Evolutionary conservation across 2,329 filamentous ascomycete species (phyloP).

Genomic region (Sporothrix globosa): DNA sequence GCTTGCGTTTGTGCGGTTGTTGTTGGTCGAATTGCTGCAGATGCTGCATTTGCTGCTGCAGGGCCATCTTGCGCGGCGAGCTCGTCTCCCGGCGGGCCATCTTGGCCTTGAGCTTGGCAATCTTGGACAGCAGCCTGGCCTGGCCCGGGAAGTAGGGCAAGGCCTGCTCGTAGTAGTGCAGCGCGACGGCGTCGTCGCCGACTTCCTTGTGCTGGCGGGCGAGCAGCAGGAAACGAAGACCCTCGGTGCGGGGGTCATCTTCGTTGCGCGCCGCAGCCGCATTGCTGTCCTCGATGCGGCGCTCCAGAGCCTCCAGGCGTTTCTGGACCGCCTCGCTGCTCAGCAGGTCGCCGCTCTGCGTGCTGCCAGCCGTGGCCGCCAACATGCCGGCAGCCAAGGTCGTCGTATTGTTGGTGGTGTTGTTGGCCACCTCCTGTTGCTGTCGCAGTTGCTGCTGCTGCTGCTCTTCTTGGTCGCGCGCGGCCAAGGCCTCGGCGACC

Average conservation of each 20-base stretch:
- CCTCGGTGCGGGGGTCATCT: slow-evolving; percentile 78
- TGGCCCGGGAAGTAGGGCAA: slow-evolving; percentile 85
- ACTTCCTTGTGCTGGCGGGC: slow-evolving; percentile 86
- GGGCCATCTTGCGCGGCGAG: not conserved
- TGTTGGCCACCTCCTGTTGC: slow-evolving; percentile 35
- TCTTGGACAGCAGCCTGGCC: slow-evolving; percentile 73
- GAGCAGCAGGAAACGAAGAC: slow-evolving; percentile 83
- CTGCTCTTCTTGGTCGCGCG: slow-evolving; percentile 59
- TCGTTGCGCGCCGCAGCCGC: slow-evolving; percentile 5
- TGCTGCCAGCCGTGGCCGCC: not conserved
- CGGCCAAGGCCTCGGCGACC: slow-evolving; percentile 83
- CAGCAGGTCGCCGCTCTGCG: slow-evolving; percentile 47
- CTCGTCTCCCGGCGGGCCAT: slow-evolving; percentile 43
- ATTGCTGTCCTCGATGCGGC: slow-evolving; percentile 71
- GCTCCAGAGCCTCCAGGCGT: slow-evolving; percentile 81
- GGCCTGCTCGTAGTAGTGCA: slow-evolving; percentile 85
- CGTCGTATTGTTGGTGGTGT: not conserved
- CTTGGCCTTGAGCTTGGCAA: slow-evolving; percentile 62
- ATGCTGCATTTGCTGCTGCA: slow-evolving; percentile 19
- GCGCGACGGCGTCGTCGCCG: slow-evolving; percentile 75
- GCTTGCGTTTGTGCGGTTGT: slow-evolving; percentile 31
- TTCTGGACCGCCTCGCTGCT: slow-evolving; percentile 74
- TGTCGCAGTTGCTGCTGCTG: slow-evolving; percentile 42
- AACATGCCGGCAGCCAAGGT: slow-evolving; percentile 2
- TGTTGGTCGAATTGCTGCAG: not conserved